A percentile compares a stretch with the other conserved stretches of the same genome.
phyloP scores from a whole-genome alignment of 441 rosid species.

The Capsella rubella region DNA sequence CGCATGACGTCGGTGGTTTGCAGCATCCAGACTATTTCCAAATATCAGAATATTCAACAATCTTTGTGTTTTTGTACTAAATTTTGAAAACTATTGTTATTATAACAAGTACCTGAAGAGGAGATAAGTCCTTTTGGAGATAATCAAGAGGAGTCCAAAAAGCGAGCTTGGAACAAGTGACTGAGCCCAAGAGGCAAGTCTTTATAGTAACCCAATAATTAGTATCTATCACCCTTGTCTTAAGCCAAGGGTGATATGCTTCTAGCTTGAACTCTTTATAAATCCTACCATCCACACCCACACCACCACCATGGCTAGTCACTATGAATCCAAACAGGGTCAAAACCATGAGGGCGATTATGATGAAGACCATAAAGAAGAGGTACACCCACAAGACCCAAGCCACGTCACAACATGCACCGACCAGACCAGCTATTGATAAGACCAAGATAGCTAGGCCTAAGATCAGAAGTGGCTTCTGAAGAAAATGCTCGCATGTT shows the following conservation, averaged over 20 bases:
- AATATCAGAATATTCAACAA: background rate
- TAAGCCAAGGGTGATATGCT: conserved; percentile 86
- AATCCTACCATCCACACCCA: conserved; percentile 63
- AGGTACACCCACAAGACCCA: conserved; percentile 93
- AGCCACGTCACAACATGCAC: conserved; percentile 79
- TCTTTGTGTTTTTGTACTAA: background rate
- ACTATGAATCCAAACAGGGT: conserved; percentile 82
- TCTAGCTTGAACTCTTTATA: conserved; percentile 75
- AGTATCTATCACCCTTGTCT: conserved; percentile 58
- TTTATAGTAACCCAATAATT: conserved; percentile 72
- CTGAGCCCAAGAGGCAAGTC: conserved; percentile 75
- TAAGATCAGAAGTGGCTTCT: conserved; percentile 75
- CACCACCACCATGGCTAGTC: conserved; percentile 77
- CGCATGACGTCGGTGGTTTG: conserved; percentile 89
- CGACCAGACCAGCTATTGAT: conserved; percentile 83
- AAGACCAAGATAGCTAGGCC: conserved; percentile 74
- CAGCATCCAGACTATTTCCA: conserved; percentile 81
- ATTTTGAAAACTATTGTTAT: background rate
- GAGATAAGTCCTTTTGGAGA: conserved; percentile 62
- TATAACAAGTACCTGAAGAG: conserved; percentile 61
- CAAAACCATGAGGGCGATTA: conserved; percentile 63
- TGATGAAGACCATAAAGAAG: conserved; percentile 74
- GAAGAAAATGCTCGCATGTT: conserved; percentile 82
- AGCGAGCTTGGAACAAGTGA: conserved; percentile 65
- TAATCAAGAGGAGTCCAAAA: conserved; percentile 92